A percentile compares a stretch with the other conserved stretches of the same genome.
Conservation (phyloP, 495 filamentous ascomycete species). For the Talaromyces ruber region DNA sequence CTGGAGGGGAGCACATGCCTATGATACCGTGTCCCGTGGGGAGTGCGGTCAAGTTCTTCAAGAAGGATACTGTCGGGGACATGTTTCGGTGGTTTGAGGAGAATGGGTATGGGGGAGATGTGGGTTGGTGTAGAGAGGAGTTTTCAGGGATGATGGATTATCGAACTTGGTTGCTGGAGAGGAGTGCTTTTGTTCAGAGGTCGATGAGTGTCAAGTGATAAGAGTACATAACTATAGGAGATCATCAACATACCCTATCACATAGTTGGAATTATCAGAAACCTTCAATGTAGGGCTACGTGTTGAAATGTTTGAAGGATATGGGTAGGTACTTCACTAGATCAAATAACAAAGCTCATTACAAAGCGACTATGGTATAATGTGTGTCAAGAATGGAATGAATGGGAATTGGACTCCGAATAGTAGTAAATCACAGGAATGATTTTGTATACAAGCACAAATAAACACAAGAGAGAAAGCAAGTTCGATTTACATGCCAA, state of each 20-base stretch:
- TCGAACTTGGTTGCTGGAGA: slow-evolving; percentile 50
- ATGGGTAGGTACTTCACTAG: background rate
- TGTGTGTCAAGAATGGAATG: background rate
- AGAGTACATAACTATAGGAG: too few relatives aligned
- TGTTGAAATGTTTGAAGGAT: too few relatives aligned
- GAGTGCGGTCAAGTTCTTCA: slow-evolving; percentile 21
- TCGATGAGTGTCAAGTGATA: background rate
- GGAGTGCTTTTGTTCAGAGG: slow-evolving; percentile 33
- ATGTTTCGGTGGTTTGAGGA: slow-evolving; percentile 62
- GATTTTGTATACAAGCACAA: background rate
- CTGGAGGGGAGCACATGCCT: slow-evolving; percentile 38
- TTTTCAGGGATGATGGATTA: slow-evolving; percentile 49
- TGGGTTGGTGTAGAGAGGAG: slow-evolving; percentile 39
- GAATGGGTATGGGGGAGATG: slow-evolving; percentile 52
- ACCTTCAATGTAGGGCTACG: too few relatives aligned
- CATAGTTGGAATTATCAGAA: background rate
- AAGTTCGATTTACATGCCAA: background rate
- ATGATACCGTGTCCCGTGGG: slow-evolving; percentile 20
- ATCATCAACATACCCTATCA: background rate
- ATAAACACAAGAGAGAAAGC: background rate
- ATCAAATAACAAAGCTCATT: background rate
- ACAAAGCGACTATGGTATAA: background rate
- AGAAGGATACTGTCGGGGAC: slow-evolving; percentile 33
- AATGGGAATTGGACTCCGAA: background rate
- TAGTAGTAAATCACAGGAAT: background rate